Percentiles rank a stretch among this genome's conserved stretches.
These are phyloP conservation scores for Aquilaria agallochum DNA, from an alignment of 441 rosid species.

Conservation along the genomic window DNA sequence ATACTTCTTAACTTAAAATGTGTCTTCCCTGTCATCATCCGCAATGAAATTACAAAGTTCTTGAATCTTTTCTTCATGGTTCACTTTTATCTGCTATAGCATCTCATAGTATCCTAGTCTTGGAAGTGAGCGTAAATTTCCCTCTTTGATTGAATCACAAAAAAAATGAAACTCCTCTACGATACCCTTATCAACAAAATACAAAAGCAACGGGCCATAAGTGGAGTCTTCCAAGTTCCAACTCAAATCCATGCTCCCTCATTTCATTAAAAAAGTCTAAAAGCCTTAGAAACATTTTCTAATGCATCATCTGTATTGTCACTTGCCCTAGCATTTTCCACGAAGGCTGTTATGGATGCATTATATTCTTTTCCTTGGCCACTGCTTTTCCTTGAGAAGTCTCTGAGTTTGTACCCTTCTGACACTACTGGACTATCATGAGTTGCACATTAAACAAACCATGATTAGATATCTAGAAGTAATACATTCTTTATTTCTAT, in stretches of 20 bases:
- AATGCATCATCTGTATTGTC: slow-evolving; percentile 43
- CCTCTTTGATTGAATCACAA: slow-evolving; percentile 35
- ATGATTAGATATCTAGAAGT: not conserved
- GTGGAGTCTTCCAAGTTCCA: slow-evolving; percentile 49
- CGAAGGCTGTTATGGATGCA: slow-evolving; percentile 38
- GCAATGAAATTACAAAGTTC: slow-evolving; percentile 42
- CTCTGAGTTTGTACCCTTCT: slow-evolving; percentile 5
- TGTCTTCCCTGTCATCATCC: slow-evolving; percentile 25
- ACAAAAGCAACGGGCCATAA: slow-evolving; percentile 59
- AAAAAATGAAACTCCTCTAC: slow-evolving; percentile 51
- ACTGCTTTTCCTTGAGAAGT: slow-evolving; percentile 16
- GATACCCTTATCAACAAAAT: slow-evolving; percentile 63
- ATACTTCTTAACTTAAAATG: slow-evolving; percentile 47
- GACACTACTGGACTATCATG: slow-evolving; percentile 1
- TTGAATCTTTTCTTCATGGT: slow-evolving; percentile 48
- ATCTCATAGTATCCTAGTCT: slow-evolving; percentile 81
- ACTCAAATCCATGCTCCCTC: slow-evolving; percentile 58
- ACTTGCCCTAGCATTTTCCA: slow-evolving; percentile 45
- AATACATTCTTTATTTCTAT: not conserved
- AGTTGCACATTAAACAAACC: slow-evolving; percentile 19
- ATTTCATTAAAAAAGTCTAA: slow-evolving; percentile 33
- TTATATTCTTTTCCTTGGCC: slow-evolving; percentile 46
- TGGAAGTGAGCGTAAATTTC: slow-evolving; percentile 31
- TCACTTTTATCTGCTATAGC: slow-evolving; percentile 50
- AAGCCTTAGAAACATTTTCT: slow-evolving; percentile 39